Base-by-base conservation (phyloP, 1,284 basidiomycete species). In the Rhizoctonia solani region DNA sequence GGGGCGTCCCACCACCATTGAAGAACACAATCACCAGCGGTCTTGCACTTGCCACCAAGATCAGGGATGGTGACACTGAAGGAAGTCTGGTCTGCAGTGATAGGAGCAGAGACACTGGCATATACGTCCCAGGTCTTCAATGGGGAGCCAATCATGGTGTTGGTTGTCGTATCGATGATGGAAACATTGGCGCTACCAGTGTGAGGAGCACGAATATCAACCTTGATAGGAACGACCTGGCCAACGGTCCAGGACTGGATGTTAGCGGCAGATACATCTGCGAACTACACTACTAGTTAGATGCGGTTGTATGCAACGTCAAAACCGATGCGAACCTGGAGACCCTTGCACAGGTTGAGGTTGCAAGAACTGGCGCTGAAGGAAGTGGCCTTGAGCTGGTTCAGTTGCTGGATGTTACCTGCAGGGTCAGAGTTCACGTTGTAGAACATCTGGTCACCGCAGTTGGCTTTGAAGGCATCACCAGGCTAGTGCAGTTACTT, bases 41-140 rank as follows among this genome's bases (percentile, higher is more conserved):
- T 56, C 13, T 39, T 53, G 61, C 70, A 69, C 63, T 56, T 54
- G 53, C 59, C 49, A 5, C 68, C 70, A 19, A 71, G 63, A 46
- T 66, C 52, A 42, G 67, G 70, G 14, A 71, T 54, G 9, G 70
- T 71, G 21, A 71, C 52, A 37, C 59, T 66, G 56, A 71, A 71
- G 27, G 52, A 9, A 6, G 59, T 53, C 49, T 44, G 39, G 23
- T 42, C 23, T 2, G 37, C 59, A n/a, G 50, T 47, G 25, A 53
- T 29, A 4, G 59, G 49, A 4, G 13, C 13, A 11, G 34, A 29
- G 49, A 4, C 30, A 25, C 37, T 53, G 34, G 49, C 59, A 42
- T 41, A 53, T 6, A 29, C 49, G 5, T 25, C 25, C 13, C 41
- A 65, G 8, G 37, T 9, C 3, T 39, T 69, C 54, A 71, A 52